These are phyloP conservation scores for Ilyonectria sp. DNA, from an alignment of 2,329 filamentous ascomycete genomes.

Conservation along the genomic window DNA sequence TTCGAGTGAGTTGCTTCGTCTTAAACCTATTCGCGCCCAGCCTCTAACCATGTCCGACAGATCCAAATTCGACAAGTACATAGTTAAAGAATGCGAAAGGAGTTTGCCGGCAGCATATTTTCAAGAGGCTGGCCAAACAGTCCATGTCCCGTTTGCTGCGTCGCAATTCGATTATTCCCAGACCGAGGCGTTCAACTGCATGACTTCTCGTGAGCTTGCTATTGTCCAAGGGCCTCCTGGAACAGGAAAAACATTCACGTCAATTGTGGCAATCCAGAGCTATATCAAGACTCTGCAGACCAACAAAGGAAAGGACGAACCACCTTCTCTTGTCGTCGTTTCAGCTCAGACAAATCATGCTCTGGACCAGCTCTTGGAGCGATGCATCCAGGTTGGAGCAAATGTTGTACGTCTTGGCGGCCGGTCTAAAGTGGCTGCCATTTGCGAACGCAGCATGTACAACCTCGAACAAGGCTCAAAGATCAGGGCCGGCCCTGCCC, in stretches of 20 bases:
- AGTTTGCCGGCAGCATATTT: conserved; percentile 53
- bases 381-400: conserved; percentile 67
- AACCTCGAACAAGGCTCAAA: conserved; percentile 64
- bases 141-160: conserved; percentile 5
- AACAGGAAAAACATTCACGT: conserved; percentile 85
- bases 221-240: conserved; percentile 88
- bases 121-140: conserved; percentile 1
- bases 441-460: conserved; percentile 77
- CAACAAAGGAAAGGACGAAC: conserved; percentile 55
- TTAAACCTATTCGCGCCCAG: not conserved
- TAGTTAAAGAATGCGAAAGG: conserved; percentile 63
- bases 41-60: conserved; percentile 51
- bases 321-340: conserved; percentile 75
- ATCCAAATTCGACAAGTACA: conserved; percentile 75
- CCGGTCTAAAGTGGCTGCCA: conserved; percentile 75
- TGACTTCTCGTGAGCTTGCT: conserved; percentile 80
- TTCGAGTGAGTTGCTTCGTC: conserved; percentile 62
- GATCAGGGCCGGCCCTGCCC: conserved; percentile 1
- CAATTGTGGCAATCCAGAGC: conserved; percentile 74
- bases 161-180: conserved; percentile 79
- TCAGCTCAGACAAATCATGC: conserved; percentile 94
- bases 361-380: conserved; percentile 82
- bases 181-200: conserved; percentile 75
- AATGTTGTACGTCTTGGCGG: conserved; percentile 76
- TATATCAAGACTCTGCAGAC: conserved; percentile 68